Conservation (phyloP, 2,329 filamentous ascomycete species). For the Shiraia bambusicola region DNA sequence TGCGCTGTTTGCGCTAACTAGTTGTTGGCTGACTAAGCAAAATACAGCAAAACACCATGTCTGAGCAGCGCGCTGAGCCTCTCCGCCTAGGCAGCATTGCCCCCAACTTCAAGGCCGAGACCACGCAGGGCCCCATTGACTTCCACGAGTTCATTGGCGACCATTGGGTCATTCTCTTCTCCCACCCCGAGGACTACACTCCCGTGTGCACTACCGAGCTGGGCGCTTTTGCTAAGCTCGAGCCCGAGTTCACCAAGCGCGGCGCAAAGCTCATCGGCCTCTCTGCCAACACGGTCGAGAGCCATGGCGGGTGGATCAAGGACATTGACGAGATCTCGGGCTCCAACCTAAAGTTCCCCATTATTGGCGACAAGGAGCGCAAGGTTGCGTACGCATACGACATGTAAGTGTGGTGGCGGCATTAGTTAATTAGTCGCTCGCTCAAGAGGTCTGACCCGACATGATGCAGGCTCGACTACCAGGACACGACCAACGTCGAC, state of each 20-base stretch:
- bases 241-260: constrained; percentile 64
- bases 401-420: constrained; percentile 44
- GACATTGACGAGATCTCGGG: constrained; percentile 55
- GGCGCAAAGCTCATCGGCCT: constrained; percentile 64
- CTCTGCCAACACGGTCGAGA: constrained; percentile 54
- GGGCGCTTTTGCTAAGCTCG: constrained; percentile 64
- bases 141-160: constrained; percentile 72
- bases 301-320: constrained; percentile 55
- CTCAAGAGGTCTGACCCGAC: constrained; percentile 14
- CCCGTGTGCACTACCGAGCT: constrained; percentile 65
- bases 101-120: constrained; percentile 70
- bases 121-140: constrained; percentile 65
- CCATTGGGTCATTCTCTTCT: constrained; percentile 71
- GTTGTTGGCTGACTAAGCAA: constrained; percentile 14
- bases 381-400: constrained; percentile 55
- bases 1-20: constrained; percentile 25
- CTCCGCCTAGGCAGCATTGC: constrained; percentile 67
- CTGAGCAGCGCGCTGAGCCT: constrained; percentile 37
- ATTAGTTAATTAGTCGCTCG: background rate
- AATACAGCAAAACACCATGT: constrained; percentile 28
- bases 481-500: constrained; percentile 61
- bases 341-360: constrained; percentile 52
- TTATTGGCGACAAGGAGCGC: constrained; percentile 56
- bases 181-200: constrained; percentile 65
- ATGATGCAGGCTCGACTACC: constrained; percentile 50